phyloP scores from a whole-genome alignment of 2,329 filamentous ascomycete genomes.

The Fusarium robinianum region DNA sequence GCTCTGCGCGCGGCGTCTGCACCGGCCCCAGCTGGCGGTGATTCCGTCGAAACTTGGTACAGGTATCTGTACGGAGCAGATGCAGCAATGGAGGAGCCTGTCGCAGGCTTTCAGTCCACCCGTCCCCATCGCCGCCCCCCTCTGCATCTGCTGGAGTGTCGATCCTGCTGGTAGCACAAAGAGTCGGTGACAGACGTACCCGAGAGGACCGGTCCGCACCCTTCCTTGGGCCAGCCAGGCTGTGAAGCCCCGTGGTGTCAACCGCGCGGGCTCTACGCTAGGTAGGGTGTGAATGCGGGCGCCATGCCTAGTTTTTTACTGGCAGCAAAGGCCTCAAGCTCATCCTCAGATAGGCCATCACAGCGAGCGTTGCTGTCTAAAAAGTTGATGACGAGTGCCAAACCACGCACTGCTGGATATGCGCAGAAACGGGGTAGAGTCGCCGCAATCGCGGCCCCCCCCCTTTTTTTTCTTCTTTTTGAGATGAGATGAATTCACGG shows the following conservation, averaged over 20 bases:
- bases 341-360: too few relatives aligned
- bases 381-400: too few relatives aligned
- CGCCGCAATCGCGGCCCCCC: too few relatives aligned
- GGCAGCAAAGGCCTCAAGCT: too few relatives aligned
- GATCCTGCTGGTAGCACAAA: neutral
- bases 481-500: constrained; percentile 10
- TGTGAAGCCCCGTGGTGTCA: constrained; percentile 1
- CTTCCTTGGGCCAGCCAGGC: constrained; percentile 2
- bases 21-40: constrained; percentile 14
- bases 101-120: constrained; percentile 1
- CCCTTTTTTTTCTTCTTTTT: too few relatives aligned
- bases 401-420: too few relatives aligned
- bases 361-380: too few relatives aligned
- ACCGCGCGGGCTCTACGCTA: neutral
- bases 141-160: constrained; percentile 8
- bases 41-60: constrained; percentile 5
- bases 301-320: constrained; percentile 1
- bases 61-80: neutral
- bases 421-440: too few relatives aligned
- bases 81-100: too few relatives aligned
- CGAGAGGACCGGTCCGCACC: constrained; percentile 1
- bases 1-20: constrained; percentile 22
- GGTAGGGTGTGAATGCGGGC: neutral
- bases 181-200: constrained; percentile 14
- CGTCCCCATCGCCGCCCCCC: too few relatives aligned